Percentiles rank a stretch among this genome's conserved stretches.
Conservation (phyloP, 106 monocot genomes). For the Phalaenopsis equestris region DNA sequence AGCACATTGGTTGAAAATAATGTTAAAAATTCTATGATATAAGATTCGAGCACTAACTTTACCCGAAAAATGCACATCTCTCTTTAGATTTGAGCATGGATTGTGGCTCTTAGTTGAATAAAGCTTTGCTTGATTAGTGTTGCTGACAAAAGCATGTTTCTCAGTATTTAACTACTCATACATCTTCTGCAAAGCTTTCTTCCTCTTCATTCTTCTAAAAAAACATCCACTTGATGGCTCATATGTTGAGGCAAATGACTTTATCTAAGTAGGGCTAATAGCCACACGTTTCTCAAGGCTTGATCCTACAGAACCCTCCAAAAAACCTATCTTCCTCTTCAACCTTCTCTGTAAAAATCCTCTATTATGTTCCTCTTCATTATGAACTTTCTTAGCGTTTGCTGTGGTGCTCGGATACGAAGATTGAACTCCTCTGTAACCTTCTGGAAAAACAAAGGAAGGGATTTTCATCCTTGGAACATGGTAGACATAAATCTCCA, state of each 20-base stretch:
- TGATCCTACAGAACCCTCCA: slow-evolving; percentile 1
- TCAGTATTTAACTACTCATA: too few relatives aligned
- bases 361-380: not conserved
- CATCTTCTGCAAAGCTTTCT: too few relatives aligned
- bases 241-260: not conserved
- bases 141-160: too few relatives aligned
- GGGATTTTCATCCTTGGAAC: slow-evolving; percentile 81
- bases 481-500: slow-evolving; percentile 76
- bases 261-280: slow-evolving; percentile 9
- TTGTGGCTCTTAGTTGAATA: too few relatives aligned
- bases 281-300: slow-evolving; percentile 15
- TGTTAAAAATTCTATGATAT: too few relatives aligned
- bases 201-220: too few relatives aligned
- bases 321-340: slow-evolving; percentile 23
- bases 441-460: slow-evolving; percentile 76
- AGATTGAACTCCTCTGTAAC: slow-evolving; percentile 46
- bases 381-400: not conserved
- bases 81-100: too few relatives aligned
- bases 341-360: slow-evolving; percentile 17
- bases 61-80: too few relatives aligned
- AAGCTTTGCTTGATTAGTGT: too few relatives aligned
- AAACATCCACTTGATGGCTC: not conserved
- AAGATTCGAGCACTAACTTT: too few relatives aligned
- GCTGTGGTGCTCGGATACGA: slow-evolving; percentile 10
- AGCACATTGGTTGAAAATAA: too few relatives aligned